A percentile compares a stretch with the other conserved stretches of the same genome.
These are phyloP conservation scores for Aspergillus sp. DNA, from an alignment of 2,329 filamentous ascomycete genomes.

Conservation along the genomic window DNA sequence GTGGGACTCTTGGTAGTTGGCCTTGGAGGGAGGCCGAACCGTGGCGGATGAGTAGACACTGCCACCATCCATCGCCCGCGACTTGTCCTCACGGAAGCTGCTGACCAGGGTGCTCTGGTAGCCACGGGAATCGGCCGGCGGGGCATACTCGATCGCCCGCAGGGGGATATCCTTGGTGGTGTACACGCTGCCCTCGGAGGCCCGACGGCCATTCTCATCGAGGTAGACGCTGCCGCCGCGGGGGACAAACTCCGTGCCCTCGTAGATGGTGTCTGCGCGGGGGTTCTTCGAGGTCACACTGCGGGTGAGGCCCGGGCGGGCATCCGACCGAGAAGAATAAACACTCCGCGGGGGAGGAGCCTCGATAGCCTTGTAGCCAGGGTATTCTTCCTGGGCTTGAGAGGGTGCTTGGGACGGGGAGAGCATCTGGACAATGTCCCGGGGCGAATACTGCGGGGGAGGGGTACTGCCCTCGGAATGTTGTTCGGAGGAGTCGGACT, in stretches of 20 bases:
- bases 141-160: slow-evolving; percentile 44
- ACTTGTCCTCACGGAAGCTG: slow-evolving; percentile 40
- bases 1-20: slow-evolving; percentile 29
- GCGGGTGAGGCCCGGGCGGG: slow-evolving; percentile 35
- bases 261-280: slow-evolving; percentile 44
- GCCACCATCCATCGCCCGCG: slow-evolving; percentile 30
- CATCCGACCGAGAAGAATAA: slow-evolving; percentile 31
- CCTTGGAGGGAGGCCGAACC: slow-evolving; percentile 34
- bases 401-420: slow-evolving; percentile 26
- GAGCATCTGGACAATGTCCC: slow-evolving; percentile 29
- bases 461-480: slow-evolving; percentile 22
- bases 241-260: slow-evolving; percentile 38
- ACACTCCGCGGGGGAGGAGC: slow-evolving; percentile 31
- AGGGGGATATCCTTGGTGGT: slow-evolving; percentile 37
- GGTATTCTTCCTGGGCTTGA: slow-evolving; percentile 25
- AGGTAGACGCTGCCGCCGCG: slow-evolving; percentile 25
- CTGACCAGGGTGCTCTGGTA: slow-evolving; percentile 46
- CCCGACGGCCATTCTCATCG: slow-evolving; percentile 36
- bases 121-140: slow-evolving; percentile 30
- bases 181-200: slow-evolving; percentile 43
- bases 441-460: slow-evolving; percentile 28
- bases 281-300: slow-evolving; percentile 44
- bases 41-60: slow-evolving; percentile 42
- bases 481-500: slow-evolving; percentile 50
- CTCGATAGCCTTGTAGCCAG: slow-evolving; percentile 36